Conservation (phyloP, 1,284 basidiomycete genomes). For the Cutaneotrichosporon sp. region DNA sequence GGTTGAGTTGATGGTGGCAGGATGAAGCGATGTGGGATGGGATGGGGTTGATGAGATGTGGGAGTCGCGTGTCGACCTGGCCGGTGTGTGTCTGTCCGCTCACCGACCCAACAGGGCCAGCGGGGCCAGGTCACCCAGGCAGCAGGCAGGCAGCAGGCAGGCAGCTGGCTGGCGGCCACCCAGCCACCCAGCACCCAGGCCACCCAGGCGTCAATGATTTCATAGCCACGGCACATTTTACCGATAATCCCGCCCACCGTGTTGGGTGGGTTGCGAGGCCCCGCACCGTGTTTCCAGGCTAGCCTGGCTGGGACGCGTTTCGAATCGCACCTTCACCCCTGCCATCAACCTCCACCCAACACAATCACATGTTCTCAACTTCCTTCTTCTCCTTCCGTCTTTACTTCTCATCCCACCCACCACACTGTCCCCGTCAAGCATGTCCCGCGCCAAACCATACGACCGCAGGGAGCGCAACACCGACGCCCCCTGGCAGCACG, state of each 20-base stretch:
- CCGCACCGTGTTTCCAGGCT: too few species aligned
- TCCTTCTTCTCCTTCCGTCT: background rate
- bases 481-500: slow-evolving; percentile 46
- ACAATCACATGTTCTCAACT: background rate
- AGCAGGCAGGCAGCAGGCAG: too few species aligned
- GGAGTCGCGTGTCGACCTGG: background rate
- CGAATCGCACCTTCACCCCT: background rate
- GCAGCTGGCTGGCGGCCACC: too few species aligned
- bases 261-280: background rate
- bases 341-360: background rate
- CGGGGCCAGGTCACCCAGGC: background rate
- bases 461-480: slow-evolving; percentile 29
- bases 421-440: too few species aligned
- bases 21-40: background rate
- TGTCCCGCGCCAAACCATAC: slow-evolving; percentile 31
- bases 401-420: background rate
- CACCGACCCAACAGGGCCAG: too few species aligned
- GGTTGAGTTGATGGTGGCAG: background rate
- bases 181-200: too few species aligned
- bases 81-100: too few species aligned
- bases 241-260: background rate
- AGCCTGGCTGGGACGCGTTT: background rate
- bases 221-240: background rate
- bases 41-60: background rate
- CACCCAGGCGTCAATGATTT: too few species aligned